Base-by-base conservation (phyloP, 805 yeast species). In the Wilhelminamyces savonicus region DNA sequence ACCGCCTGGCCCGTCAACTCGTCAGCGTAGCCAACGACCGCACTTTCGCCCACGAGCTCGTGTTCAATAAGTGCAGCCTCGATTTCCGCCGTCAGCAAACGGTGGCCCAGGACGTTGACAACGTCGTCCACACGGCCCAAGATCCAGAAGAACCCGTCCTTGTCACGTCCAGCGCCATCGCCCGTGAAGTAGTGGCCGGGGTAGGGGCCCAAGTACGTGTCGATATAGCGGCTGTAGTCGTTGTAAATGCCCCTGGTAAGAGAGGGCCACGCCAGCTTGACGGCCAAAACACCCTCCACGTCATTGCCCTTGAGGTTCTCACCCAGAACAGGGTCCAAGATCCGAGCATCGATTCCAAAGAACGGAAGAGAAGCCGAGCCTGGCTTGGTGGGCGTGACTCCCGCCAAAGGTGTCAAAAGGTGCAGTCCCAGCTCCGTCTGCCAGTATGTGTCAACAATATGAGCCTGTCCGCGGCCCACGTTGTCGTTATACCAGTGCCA, bases 91-190 rank as follows among this genome's bases (percentile, higher is more conserved):
- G 98, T 90, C n/a, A 97, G 86, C 44, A 92, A 72, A 61, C 98
- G 80, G 65, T 92, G 98, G 44, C 98, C 98, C 30, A 94, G 81
- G 23, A 92, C 97, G 54, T 92, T 92, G 44, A 90, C 98, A 36
- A 92, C 97, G 51, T 92, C 98, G 58, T 92, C 97, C 41, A 92
- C 97, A 62, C 98, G 82, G 50, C 98, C 98, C 60, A 90, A 76
- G 57, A 92, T 90, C 96, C 97, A 92, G 68, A 78, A 85, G 71
- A 79, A 92, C 29, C 97, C 97, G 52, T 92, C 97, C 39, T 76
- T 76, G 59, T 92, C 98, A 56, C 97, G 78, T 25, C 94, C 97
- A 31, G 97, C 97, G 64, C 97, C 97, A 57, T 90, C 98, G 49
- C 98, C 98, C 9, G 97, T 83, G 71, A 92, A 92, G 67, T 87